These are phyloP conservation scores for Tricholoma furcatifolium DNA, from an alignment of 768 basidiomycete species.

Conservation along the genomic window DNA sequence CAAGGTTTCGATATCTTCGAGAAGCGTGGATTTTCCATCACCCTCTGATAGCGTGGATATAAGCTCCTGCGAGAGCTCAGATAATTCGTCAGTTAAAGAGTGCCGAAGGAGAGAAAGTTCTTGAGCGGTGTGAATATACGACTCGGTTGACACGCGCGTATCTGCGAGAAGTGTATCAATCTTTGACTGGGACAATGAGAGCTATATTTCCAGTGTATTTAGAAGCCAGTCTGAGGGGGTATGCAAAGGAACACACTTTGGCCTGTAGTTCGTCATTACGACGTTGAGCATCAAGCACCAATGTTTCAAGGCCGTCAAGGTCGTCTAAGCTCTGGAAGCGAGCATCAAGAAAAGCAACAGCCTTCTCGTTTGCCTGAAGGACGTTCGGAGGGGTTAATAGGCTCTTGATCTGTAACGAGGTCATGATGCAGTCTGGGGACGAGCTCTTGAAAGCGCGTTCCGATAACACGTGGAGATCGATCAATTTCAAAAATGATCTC, in stretches of 20 bases:
- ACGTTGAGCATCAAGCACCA: conserved; percentile 41
- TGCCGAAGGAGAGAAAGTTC: conserved; percentile 76
- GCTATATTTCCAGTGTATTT: conserved; percentile 52
- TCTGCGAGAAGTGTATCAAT: conserved; percentile 46
- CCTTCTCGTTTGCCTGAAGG: conserved; percentile 32
- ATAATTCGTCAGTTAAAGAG: conserved; percentile 74
- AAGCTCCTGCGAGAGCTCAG: conserved; percentile 63
- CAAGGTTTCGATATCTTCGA: conserved; percentile 80
- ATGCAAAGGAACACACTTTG: conserved; percentile 39
- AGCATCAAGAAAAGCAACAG: conserved; percentile 40
- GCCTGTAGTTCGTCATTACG: conserved; percentile 39
- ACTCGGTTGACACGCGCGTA: conserved; percentile 45
- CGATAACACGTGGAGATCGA: not conserved
- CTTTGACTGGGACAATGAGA: conserved; percentile 48
- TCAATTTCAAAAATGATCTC: not conserved
- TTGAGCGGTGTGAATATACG: conserved; percentile 62
- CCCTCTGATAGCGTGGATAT: conserved; percentile 52
- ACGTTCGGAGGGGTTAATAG: conserved; percentile 49
- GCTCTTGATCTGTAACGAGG: conserved; percentile 37
- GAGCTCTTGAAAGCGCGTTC: no score
- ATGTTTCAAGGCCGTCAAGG: conserved; percentile 44
- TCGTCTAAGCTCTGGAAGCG: conserved; percentile 48
- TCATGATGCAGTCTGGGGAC: conserved; percentile 16
- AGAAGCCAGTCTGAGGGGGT: conserved; percentile 22
- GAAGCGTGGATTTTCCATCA: conserved; percentile 56